phyloP scores from a whole-genome alignment of 2,329 filamentous ascomycete species.

The Trichoderma sp. region DNA sequence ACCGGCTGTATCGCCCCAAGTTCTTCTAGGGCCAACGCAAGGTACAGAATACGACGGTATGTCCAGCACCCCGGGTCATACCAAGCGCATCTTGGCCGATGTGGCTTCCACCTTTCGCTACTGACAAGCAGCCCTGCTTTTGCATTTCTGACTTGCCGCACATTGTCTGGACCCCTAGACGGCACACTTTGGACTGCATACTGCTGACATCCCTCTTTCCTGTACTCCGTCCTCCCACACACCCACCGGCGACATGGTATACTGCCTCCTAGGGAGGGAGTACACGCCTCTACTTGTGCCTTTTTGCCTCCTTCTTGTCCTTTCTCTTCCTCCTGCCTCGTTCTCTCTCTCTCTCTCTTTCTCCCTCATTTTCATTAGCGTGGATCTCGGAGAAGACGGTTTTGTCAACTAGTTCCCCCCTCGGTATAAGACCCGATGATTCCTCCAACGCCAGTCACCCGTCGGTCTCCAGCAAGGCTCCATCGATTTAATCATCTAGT shows the following conservation, averaged over 20 bases:
- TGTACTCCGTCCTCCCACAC: constrained; percentile 13
- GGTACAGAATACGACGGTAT: constrained; percentile 21
- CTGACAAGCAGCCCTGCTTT: constrained; percentile 12
- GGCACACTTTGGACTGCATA: background rate
- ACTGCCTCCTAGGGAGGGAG: background rate
- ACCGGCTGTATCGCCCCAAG: constrained; percentile 21
- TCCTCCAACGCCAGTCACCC: constrained; percentile 19
- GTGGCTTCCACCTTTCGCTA: constrained; percentile 2
- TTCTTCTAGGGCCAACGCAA: constrained; percentile 19
- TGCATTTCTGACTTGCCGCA: constrained; percentile 2
- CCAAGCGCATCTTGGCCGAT: constrained; percentile 6
- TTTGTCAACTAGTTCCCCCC: constrained; percentile 14
- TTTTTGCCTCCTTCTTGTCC: background rate
- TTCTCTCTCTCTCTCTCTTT: background rate
- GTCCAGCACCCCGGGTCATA: constrained; percentile 18
- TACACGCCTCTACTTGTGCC: background rate
- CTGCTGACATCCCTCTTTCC: constrained; percentile 12
- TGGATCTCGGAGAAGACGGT: constrained; percentile 4
- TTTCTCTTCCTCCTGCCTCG: background rate
- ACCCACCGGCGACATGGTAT: background rate
- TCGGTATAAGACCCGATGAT: constrained; percentile 22
- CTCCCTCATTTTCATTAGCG: constrained; percentile 11
- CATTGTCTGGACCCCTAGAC: constrained; percentile 10
- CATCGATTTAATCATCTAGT: constrained; percentile 13
- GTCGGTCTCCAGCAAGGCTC: constrained; percentile 16